Evolutionary conservation across 176 grass and related monocot species (phyloP).

Genomic region (Neostapfia colusana): DNA sequence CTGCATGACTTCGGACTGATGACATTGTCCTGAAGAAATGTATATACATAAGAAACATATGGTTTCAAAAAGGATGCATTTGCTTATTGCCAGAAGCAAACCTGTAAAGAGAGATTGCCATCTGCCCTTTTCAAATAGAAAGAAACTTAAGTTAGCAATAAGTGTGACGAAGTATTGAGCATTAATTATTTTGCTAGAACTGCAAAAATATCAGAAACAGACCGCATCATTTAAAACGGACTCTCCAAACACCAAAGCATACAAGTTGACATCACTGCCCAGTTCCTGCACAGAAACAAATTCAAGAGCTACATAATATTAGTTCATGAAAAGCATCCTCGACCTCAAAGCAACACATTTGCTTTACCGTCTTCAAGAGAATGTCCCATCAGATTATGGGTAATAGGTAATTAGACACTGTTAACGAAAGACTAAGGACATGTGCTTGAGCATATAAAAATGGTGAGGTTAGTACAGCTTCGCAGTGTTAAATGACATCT

Average conservation of each 20-base stretch:
- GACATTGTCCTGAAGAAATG: slow-evolving; percentile 87
- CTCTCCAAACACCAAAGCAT: slow-evolving; percentile 98
- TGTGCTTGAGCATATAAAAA: neutral
- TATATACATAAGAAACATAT: slow-evolving; percentile 33
- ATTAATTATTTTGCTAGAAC: slow-evolving; percentile 17
- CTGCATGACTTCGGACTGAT: slow-evolving; percentile 89
- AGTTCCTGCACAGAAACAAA: slow-evolving; percentile 74
- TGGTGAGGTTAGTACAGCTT: neutral
- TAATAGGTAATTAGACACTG: neutral
- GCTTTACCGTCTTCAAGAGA: neutral
- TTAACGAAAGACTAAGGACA: neutral
- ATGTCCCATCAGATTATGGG: slow-evolving; percentile 7
- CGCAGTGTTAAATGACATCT: neutral
- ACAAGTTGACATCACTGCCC: slow-evolving; percentile 91
- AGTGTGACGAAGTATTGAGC: neutral
- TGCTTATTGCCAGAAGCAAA: slow-evolving; percentile 46
- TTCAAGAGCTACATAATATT: slow-evolving; percentile 18
- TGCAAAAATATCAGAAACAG: slow-evolving; percentile 53
- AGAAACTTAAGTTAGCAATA: slow-evolving; percentile 44
- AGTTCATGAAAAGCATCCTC: slow-evolving; percentile 9
- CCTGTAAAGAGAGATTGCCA: slow-evolving; percentile 99
- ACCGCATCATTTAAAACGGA: slow-evolving; percentile 98
- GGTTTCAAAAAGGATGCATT: slow-evolving; percentile 9
- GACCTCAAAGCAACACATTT: neutral
- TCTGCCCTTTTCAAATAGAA: slow-evolving; percentile 64